Conservation (phyloP, 2,329 filamentous ascomycete genomes). For the Fusarium nodosum region DNA sequence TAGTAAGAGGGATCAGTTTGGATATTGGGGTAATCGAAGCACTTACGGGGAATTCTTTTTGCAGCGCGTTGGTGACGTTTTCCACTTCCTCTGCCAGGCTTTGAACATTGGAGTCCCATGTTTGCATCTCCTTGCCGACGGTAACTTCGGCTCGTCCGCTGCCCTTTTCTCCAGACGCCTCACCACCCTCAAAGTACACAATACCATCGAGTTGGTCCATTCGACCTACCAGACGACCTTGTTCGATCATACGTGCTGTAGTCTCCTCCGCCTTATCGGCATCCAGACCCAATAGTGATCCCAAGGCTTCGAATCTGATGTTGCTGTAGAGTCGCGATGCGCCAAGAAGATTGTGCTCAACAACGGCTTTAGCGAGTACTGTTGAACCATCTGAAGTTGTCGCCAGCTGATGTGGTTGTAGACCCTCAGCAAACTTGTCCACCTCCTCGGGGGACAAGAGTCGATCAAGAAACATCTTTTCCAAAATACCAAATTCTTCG, state of each 20-base stretch:
- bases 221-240: conserved; percentile 85
- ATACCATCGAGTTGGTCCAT: conserved; percentile 94
- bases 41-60: conserved; percentile 80
- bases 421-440: conserved; percentile 82
- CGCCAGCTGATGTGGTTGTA: conserved; percentile 91
- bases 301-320: conserved; percentile 81
- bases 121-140: conserved; percentile 78
- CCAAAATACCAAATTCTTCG: conserved; percentile 87
- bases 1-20: conserved; percentile 13
- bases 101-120: conserved; percentile 92
- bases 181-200: conserved; percentile 86
- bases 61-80: conserved; percentile 83
- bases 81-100: conserved; percentile 91
- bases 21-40: background rate
- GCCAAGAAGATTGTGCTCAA: conserved; percentile 94
- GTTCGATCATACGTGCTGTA: conserved; percentile 95
- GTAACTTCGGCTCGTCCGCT: conserved; percentile 74
- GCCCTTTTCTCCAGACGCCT: conserved; percentile 76
- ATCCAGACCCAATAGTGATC: conserved; percentile 80
- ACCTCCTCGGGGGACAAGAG: conserved; percentile 87
- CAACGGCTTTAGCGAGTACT: conserved; percentile 90
- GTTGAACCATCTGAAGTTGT: conserved; percentile 91
- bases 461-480: conserved; percentile 97
- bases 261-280: conserved; percentile 89
- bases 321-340: conserved; percentile 85